phyloP scores from a whole-genome alignment of 345 rosid species.

The Barbarea vulgaris region DNA sequence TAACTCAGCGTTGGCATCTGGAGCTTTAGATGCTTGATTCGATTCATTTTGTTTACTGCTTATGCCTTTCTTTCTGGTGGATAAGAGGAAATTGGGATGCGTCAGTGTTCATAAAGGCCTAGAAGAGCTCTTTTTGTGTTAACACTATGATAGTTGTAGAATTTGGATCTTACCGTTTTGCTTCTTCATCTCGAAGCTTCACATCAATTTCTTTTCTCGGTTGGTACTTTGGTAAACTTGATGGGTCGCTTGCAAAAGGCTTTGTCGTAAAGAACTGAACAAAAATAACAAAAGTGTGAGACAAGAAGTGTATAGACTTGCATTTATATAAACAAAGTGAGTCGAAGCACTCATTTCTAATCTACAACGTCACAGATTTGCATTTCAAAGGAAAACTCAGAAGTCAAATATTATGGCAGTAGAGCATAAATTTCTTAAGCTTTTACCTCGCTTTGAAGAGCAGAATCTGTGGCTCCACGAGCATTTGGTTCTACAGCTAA shows the following conservation, averaged over 20 bases:
- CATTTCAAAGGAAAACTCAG: not conserved
- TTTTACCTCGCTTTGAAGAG: conserved; percentile 63
- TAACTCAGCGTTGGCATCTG: conserved; percentile 54
- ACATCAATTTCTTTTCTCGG: conserved; percentile 67
- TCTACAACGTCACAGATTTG: not conserved
- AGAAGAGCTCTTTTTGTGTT: not conserved
- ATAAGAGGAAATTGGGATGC: not conserved
- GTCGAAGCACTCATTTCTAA: not conserved
- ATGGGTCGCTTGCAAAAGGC: conserved; percentile 66
- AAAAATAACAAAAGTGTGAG: conserved; percentile 10
- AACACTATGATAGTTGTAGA: not conserved
- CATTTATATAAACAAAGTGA: not conserved
- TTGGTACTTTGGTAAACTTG: conserved; percentile 67
- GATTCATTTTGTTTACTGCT: conserved; percentile 48
- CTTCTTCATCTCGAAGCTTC: conserved; percentile 53
- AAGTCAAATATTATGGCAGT: not conserved
- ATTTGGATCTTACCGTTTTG: conserved; percentile 49
- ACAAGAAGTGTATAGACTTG: not conserved
- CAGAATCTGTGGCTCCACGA: conserved; percentile 58
- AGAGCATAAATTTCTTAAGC: not conserved
- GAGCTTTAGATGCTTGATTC: conserved; percentile 47
- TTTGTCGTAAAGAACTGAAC: conserved; percentile 54
- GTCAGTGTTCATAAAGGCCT: not conserved
- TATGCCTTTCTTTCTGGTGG: conserved; percentile 46
- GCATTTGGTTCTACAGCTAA: conserved; percentile 58